phyloP scores from a whole-genome alignment of 352 stramenopile species.

The Phytopythium vexans region DNA sequence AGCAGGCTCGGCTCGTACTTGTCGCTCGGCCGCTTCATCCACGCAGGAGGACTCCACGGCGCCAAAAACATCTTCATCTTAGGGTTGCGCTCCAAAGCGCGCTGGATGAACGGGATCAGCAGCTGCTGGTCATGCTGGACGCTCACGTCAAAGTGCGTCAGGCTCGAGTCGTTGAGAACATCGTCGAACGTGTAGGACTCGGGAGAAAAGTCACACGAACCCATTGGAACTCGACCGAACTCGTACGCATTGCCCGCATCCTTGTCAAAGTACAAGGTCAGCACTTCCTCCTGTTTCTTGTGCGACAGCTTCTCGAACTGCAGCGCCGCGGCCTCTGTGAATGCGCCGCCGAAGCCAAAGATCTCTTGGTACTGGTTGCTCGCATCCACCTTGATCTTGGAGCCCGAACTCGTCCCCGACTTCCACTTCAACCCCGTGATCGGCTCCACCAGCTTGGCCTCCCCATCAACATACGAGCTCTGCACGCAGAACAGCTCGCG shows the following conservation, averaged over 20 bases:
- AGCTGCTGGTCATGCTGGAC: slow-evolving; percentile 74
- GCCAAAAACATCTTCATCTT: slow-evolving; percentile 84
- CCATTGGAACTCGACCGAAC: slow-evolving; percentile 90
- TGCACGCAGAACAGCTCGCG: slow-evolving; percentile 45
- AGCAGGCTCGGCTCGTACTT: slow-evolving; percentile 65
- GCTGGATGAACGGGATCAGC: slow-evolving; percentile 85
- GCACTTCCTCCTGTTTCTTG: slow-evolving; percentile 77
- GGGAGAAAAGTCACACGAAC: slow-evolving; percentile 87
- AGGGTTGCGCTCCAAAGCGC: slow-evolving; percentile 56
- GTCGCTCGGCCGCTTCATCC: slow-evolving; percentile 70
- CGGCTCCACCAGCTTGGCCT: slow-evolving; percentile 64
- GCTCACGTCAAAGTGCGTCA: slow-evolving; percentile 77
- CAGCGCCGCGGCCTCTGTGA: slow-evolving; percentile 88
- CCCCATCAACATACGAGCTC: slow-evolving; percentile 55
- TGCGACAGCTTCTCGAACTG: slow-evolving; percentile 81
- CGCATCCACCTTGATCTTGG: slow-evolving; percentile 51
- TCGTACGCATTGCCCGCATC: slow-evolving; percentile 77
- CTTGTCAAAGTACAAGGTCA: slow-evolving; percentile 88
- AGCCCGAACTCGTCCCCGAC: slow-evolving; percentile 8
- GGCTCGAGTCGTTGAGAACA: slow-evolving; percentile 54
- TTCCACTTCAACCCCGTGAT: slow-evolving; percentile 46
- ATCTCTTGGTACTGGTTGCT: slow-evolving; percentile 67
- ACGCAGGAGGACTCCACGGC: slow-evolving; percentile 87
- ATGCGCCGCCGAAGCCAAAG: slow-evolving; percentile 89
- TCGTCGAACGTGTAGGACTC: slow-evolving; percentile 89